Conservation (phyloP, 257 asterid species). For the Petunia secreta region DNA sequence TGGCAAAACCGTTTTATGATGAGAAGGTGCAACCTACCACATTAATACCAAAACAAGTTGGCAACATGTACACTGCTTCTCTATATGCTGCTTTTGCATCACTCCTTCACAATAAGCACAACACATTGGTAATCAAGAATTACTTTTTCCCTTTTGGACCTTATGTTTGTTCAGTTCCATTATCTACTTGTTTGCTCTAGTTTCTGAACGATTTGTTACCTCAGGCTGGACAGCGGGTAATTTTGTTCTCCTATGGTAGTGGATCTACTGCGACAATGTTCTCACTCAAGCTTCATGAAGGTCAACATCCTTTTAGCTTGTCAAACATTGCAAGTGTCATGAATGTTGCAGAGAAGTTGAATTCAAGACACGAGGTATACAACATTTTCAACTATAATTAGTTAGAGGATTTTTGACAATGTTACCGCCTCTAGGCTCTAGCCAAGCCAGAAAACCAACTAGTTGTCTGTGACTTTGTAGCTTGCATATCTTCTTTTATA, state of each 20-base stretch:
- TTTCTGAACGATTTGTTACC: constrained; percentile 15
- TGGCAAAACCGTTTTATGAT: constrained; percentile 81
- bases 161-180: constrained; percentile 5
- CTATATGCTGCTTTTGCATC: constrained; percentile 97
- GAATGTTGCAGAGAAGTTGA: constrained; percentile 80
- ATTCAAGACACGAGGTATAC: constrained; percentile 87
- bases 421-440: not conserved
- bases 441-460: not conserved
- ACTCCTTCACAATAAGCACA: constrained; percentile 73
- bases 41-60: constrained; percentile 92
- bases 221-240: constrained; percentile 88
- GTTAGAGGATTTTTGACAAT: not conserved
- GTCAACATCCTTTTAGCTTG: constrained; percentile 81
- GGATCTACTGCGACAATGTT: constrained; percentile 91
- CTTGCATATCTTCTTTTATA: not conserved
- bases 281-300: constrained; percentile 77
- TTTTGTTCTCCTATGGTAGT: constrained; percentile 93
- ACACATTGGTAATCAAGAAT: constrained; percentile 63
- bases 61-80: constrained; percentile 99
- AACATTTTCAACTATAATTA: not conserved
- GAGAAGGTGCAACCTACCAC: constrained; percentile 90
- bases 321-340: constrained; percentile 73
- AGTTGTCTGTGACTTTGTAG: not conserved
- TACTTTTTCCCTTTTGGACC: not conserved
- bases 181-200: not conserved